Conservation (phyloP, 768 basidiomycete genomes). For the Suillus decipiens region DNA sequence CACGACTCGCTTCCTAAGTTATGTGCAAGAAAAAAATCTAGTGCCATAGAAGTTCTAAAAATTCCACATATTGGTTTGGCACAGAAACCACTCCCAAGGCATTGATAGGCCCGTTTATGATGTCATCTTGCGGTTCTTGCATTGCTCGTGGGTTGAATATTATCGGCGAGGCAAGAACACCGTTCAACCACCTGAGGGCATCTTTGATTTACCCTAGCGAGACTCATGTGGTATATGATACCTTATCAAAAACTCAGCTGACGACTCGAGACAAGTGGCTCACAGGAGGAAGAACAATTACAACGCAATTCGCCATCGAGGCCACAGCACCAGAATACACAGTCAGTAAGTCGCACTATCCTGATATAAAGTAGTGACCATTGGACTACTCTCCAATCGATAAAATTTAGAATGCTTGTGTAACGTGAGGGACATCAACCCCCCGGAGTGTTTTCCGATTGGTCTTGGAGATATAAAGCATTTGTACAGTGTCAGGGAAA, state of each 20-base stretch:
- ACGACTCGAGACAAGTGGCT: neutral
- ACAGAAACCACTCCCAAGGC: neutral
- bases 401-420: neutral
- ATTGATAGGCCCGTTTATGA: neutral
- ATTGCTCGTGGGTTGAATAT: slow-evolving; percentile 13
- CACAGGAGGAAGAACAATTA: neutral
- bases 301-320: neutral
- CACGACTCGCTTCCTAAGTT: no score
- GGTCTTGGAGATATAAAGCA: no score
- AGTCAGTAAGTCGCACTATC: neutral
- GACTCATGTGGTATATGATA: neutral
- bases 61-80: no score
- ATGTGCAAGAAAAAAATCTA: no score
- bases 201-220: neutral
- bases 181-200: slow-evolving; percentile 8
- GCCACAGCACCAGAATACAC: neutral
- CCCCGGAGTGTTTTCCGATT: no score
- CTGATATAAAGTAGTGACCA: neutral
- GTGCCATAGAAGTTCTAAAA: no score
- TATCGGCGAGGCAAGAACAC: slow-evolving; percentile 13
- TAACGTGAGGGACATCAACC: neutral
- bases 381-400: no score
- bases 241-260: neutral
- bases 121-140: neutral
- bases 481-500: no score